Base-by-base conservation (phyloP, 2,329 filamentous ascomycete species). In the Fusarium poae region DNA sequence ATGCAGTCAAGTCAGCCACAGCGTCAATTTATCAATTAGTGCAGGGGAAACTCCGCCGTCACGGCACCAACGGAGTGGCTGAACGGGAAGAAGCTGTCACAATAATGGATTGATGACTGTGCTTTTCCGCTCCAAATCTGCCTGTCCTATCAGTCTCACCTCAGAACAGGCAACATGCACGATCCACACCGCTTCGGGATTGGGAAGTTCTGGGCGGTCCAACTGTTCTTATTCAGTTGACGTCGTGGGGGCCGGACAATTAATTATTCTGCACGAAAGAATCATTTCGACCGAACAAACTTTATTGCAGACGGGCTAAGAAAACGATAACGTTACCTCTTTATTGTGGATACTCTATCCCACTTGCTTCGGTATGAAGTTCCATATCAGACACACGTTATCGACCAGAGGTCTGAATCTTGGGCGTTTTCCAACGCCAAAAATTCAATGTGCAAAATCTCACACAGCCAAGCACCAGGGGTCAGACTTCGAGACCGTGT, bases 1-100 rank as follows among this genome's bases (percentile, higher is more conserved):
- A 65, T 57, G 51, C 27, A 64, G 21, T 45, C 43, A 44, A 25
- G 34, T 13, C 51, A 68, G 62, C 66, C 66, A 68, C 66, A 42
- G 25, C 66, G 51, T 69, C 66, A 66, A 55, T 37, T 29, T 27
- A 37, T 16, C 32, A 43, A 8, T 40, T 32, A 37, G 11, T 43
- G 44, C 30, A 43, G 49, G 48, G 46, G 56, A 68, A 42, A 37
- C 65, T 62, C 60, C 53, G 46, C 46, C 53, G n/a, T 69, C 51
- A 45, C 51, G 61, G 61, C 37, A 57, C 56, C 54, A 62, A 69
- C 68, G 68, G 68, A 55, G 62, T 57, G 65, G 65, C 62, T 63
- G 39, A 42, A 50, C 54, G 54, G 68, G 61, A 66, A 44, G 49
- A 68, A 59, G 46, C 53, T 48, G 61, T 45, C 30, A 63, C 9